Base-by-base conservation (phyloP, 345 rosid species). In the Trapa incisa region DNA sequence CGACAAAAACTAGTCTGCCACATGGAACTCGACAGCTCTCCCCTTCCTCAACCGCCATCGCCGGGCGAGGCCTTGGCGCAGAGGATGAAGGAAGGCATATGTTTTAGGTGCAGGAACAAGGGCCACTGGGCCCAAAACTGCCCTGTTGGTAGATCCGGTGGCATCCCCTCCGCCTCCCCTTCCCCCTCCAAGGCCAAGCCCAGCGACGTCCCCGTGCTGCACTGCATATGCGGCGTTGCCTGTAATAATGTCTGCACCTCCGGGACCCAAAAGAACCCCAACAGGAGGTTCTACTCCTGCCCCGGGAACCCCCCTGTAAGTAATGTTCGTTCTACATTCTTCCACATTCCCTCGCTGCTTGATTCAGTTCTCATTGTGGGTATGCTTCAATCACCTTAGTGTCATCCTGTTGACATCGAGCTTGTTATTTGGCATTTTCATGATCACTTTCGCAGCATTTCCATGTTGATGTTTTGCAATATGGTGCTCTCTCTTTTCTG, bases 171-270 rank as follows among this genome's bases (percentile, higher is more conserved):
- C 36, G 35, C 6, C 22, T 0, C 47, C 37, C 41, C 42, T 22
- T 33, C 45, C 58, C 67, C n/a, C 39, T 37, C 39, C 65, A 35
- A 41, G 43, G 43, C 43, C 4, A 41, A 41, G 43, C 43, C 7
- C 7, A 3, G 37, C 38, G 66, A 41, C 38, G 6, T 77, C 3
- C 82, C 82, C 66, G 6, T 43, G 61, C 58, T 79, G 3, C 75
- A 68, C 16, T 79, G 82, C 62, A 71, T 0, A 0, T 79, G 79
- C 70, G 79, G 78, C 41, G 77, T 74, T 43, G 81, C 75, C 35
- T 79, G 82, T 63, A 29, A 5, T 63, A 29, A 5, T 15, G 71
- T 69, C 37, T 41, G 13, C 37, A 48, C 70, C 67, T 67, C 82
- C 22, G 57, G 11, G 0, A 68, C 80, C 4, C 15, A 0, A n/a